Conservation (phyloP, 2,329 filamentous ascomycete species). For the Seiridium unicorne region DNA sequence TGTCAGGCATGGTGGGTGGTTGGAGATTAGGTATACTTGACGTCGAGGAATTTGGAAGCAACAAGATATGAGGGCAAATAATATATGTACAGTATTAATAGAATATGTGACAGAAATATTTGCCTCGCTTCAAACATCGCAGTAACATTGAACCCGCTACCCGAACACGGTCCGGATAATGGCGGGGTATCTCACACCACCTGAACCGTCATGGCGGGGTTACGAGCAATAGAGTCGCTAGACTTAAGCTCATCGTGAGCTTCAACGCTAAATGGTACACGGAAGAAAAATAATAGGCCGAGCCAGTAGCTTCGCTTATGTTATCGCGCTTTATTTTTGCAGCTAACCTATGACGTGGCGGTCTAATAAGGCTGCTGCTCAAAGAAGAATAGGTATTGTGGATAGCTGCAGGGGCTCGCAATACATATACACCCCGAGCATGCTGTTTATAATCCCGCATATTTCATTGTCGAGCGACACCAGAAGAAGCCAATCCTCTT, state of each 20-base stretch:
- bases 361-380: no score
- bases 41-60: neutral
- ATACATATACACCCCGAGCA: no score
- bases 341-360: neutral
- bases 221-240: neutral
- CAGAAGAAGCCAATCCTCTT: no score
- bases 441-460: no score
- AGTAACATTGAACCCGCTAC: neutral
- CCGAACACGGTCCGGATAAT: conserved; percentile 3
- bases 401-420: no score
- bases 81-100: no score
- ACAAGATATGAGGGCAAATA: neutral
- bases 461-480: no score
- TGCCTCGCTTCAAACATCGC: neutral
- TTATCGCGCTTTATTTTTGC: neutral
- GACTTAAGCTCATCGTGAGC: neutral
- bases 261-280: neutral
- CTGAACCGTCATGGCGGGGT: neutral
- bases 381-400: no score
- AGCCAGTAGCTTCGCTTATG: neutral
- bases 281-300: neutral
- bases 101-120: neutral
- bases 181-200: conserved; percentile 5
- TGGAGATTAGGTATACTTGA: neutral
- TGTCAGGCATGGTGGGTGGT: conserved; percentile 59